Conservation (phyloP, 2,329 filamentous ascomycete genomes). For the Aspergillus sclerotialis region DNA sequence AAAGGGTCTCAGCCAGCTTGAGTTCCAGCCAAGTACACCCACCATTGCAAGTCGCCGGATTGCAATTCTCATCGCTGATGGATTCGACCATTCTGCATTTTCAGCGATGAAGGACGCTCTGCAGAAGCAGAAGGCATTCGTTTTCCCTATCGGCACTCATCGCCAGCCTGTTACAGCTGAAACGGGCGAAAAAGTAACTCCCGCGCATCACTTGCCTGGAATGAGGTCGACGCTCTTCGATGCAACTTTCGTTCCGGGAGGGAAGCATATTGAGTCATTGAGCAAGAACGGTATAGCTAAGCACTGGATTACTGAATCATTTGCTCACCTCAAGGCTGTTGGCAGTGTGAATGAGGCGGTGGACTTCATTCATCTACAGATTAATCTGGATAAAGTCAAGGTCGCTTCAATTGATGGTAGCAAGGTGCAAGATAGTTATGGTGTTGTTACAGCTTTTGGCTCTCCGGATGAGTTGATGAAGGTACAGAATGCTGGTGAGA, state of each 20-base stretch:
- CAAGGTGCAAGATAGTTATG: slow-evolving; percentile 23
- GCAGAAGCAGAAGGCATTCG: slow-evolving; percentile 55
- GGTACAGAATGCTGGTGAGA: slow-evolving; percentile 53
- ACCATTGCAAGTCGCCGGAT: slow-evolving; percentile 66
- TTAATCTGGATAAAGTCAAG: slow-evolving; percentile 19
- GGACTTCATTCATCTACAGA: slow-evolving; percentile 22
- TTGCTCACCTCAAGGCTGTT: slow-evolving; percentile 73
- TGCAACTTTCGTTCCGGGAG: slow-evolving; percentile 69
- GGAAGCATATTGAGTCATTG: slow-evolving; percentile 55
- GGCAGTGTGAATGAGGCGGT: slow-evolving; percentile 55
- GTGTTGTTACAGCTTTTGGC: slow-evolving; percentile 26
- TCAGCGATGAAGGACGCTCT: slow-evolving; percentile 58
- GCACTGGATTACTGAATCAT: slow-evolving; percentile 73
- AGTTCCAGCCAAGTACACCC: slow-evolving; percentile 55
- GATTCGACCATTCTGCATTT: slow-evolving; percentile 63
- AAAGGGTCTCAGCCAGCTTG: slow-evolving; percentile 56
- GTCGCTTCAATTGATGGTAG: slow-evolving; percentile 12
- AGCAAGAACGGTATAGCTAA: slow-evolving; percentile 64
- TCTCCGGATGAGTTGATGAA: slow-evolving; percentile 15
- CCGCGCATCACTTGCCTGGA: slow-evolving; percentile 74
- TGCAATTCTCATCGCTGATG: slow-evolving; percentile 70
- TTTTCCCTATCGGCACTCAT: slow-evolving; percentile 65
- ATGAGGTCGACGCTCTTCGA: slow-evolving; percentile 75
- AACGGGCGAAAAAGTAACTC: slow-evolving; percentile 52
- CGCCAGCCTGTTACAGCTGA: slow-evolving; percentile 60